A percentile compares a stretch with the other conserved stretches of the same genome.
Evolutionary conservation across 2,329 filamentous ascomycete genomes (phyloP).

Genomic region (Stagonosporopsis vannaccii): DNA sequence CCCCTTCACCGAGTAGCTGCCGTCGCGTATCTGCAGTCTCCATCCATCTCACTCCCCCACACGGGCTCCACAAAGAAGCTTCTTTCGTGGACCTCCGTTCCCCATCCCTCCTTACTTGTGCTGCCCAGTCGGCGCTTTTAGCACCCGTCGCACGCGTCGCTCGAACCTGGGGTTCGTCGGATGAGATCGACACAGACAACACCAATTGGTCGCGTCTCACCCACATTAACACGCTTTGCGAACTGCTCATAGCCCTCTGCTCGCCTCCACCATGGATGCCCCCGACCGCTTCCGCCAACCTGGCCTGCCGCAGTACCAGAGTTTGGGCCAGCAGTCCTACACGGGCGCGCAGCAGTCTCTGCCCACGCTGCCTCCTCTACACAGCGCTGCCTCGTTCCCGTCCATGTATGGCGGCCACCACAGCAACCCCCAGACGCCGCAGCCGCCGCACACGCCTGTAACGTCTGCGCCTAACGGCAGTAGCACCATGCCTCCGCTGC

Average conservation of each 20-base stretch:
- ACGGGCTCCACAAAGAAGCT: slow-evolving; percentile 46
- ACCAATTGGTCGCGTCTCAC: slow-evolving; percentile 45
- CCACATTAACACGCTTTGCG: slow-evolving; percentile 23
- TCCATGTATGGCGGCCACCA: slow-evolving; percentile 45
- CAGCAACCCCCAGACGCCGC: slow-evolving; percentile 50
- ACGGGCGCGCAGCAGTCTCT: slow-evolving; percentile 39
- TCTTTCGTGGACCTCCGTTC: slow-evolving; percentile 37
- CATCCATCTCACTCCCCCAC: slow-evolving; percentile 40
- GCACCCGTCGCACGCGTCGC: slow-evolving; percentile 36
- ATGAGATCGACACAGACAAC: slow-evolving; percentile 39
- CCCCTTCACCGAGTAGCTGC: slow-evolving; percentile 30
- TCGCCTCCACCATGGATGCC: slow-evolving; percentile 41
- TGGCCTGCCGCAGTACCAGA: slow-evolving; percentile 44
- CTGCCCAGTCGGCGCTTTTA: slow-evolving; percentile 34
- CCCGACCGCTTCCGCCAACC: slow-evolving; percentile 47
- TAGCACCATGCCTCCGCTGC: slow-evolving; percentile 45
- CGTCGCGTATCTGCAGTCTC: slow-evolving; percentile 31
- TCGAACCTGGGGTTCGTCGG: slow-evolving; percentile 37
- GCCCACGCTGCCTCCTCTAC: slow-evolving; percentile 48
- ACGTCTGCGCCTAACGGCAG: slow-evolving; percentile 40
- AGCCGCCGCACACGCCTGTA: slow-evolving; percentile 48
- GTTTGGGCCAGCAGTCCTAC: slow-evolving; percentile 42
- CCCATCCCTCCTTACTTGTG: slow-evolving; percentile 35
- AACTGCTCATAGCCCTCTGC: slow-evolving; percentile 13
- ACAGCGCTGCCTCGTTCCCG: slow-evolving; percentile 39